A percentile compares a stretch with the other conserved stretches of the same genome.
Conservation (phyloP, 768 basidiomycete genomes). For the Leccinum barrowsii region DNA sequence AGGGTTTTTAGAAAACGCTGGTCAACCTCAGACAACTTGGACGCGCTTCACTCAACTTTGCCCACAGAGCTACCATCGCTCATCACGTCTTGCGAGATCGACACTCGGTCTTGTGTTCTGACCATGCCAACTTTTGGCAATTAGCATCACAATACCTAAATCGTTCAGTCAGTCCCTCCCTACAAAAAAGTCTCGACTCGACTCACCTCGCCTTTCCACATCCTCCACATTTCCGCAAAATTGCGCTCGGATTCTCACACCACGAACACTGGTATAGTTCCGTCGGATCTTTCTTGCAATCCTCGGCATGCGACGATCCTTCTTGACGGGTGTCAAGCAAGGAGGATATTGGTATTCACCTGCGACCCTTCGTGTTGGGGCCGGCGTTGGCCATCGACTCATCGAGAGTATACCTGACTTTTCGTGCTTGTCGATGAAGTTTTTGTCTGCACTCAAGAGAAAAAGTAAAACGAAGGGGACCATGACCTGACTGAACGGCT, state of each 20-base stretch:
- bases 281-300: constrained; percentile 32
- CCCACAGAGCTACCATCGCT: background rate
- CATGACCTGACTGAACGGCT: background rate
- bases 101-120: constrained; percentile 13
- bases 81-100: background rate
- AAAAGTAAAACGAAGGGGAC: background rate
- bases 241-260: constrained; percentile 62
- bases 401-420: constrained; percentile 63
- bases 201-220: constrained; percentile 40
- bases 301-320: background rate
- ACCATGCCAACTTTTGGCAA: constrained; percentile 15
- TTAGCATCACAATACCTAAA: constrained; percentile 14
- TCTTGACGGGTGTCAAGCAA: background rate
- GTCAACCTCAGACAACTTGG: background rate
- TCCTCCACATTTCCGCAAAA: constrained; percentile 48
- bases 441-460: constrained; percentile 49
- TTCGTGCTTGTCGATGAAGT: constrained; percentile 61
- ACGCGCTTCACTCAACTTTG: background rate
- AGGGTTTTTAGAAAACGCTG: background rate
- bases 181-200: background rate
- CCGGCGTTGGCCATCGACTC: constrained; percentile 94
- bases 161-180: background rate
- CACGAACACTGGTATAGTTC: constrained; percentile 56
- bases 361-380: constrained; percentile 79
- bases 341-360: constrained; percentile 29